Base-by-base conservation (phyloP, 1,284 basidiomycete species). In the Naganishia sp. region DNA sequence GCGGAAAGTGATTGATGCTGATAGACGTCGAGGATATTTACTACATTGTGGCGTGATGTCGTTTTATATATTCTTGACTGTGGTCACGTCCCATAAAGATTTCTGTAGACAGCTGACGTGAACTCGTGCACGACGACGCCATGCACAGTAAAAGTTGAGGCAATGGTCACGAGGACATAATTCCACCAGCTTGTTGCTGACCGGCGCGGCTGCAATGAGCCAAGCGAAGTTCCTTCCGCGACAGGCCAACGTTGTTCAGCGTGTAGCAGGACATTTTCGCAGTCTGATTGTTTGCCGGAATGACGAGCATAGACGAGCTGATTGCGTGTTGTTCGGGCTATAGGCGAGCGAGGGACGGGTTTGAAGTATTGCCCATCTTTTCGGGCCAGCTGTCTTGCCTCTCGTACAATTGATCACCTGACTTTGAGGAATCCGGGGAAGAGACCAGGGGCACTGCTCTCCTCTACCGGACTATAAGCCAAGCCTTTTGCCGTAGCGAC, bases 131-230 rank as follows among this genome's bases (percentile, higher is more conserved):
- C 16, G 5, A 46, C 18, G 7, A 46, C 16, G 45, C 45, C 10
- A 48, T 48, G 23, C n/a, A 18, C n/a, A 18, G 13, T 50, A 50
- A 50, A 50, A 25, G 21, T 50, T 28, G 21, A 21, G 49, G 49
- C 49, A 21, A 11, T 50, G 49, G 49, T 50, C 49, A 50, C 49
- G 49, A 50, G 49, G 49, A 50, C 49, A 28, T 23, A 23, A 25
- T 25, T n/a, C 18, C 9, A 18, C 7, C 25, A 25, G 49, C 21
- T 50, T 21, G 23, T 50, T 50, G 49, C 23, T 50, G 49, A 21
- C 13, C 25, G 49, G 25, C 49, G 21, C 13, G 49, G 21, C 13
- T 23, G 21, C 23, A 25, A 28, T 15, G 21, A 25, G 49, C 49
- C 21, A 50, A 46, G 45, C 45, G 5, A n/a, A 46, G 45, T 46